Evolutionary conservation across 2,329 filamentous ascomycete genomes (phyloP).

Genomic region (Pseudomassariella vexata): DNA sequence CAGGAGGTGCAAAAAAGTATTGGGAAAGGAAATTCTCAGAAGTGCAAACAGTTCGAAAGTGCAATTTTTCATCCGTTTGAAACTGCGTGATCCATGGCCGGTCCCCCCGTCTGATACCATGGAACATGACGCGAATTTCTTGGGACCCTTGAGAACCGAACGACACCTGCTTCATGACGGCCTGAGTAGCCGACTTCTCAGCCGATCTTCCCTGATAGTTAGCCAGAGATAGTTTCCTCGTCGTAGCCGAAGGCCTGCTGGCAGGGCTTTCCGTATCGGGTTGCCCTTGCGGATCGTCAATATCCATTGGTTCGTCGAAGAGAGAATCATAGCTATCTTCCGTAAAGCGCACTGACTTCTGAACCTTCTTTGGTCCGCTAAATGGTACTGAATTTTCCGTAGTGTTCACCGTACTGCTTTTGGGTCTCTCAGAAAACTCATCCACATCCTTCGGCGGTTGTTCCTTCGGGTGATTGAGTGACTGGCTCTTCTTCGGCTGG

Average conservation of each 20-base stretch:
- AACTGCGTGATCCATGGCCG: slow-evolving; percentile 19
- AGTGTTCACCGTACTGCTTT: too few species aligned
- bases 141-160: slow-evolving; percentile 17
- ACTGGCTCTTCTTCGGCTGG: slow-evolving; percentile 7
- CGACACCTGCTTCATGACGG: slow-evolving; percentile 15
- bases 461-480: slow-evolving; percentile 2
- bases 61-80: slow-evolving; percentile 13
- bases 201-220: slow-evolving; percentile 18
- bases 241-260: not conserved
- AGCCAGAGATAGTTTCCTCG: slow-evolving; percentile 16
- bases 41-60: slow-evolving; percentile 16
- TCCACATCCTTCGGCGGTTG: too few species aligned
- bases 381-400: too few species aligned
- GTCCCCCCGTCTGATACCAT: slow-evolving; percentile 15
- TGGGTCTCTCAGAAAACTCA: too few species aligned
- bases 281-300: slow-evolving; percentile 8
- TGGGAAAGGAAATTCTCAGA: slow-evolving; percentile 21
- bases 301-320: slow-evolving; percentile 17
- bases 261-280: slow-evolving; percentile 1
- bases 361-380: slow-evolving; percentile 3
- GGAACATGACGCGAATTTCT: slow-evolving; percentile 16
- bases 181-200: slow-evolving; percentile 16
- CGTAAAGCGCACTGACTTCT: slow-evolving; percentile 7
- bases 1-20: slow-evolving; percentile 7
- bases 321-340: slow-evolving; percentile 4